Base-by-base conservation (phyloP, 2,329 filamentous ascomycete genomes). In the Septoria petroselini region DNA sequence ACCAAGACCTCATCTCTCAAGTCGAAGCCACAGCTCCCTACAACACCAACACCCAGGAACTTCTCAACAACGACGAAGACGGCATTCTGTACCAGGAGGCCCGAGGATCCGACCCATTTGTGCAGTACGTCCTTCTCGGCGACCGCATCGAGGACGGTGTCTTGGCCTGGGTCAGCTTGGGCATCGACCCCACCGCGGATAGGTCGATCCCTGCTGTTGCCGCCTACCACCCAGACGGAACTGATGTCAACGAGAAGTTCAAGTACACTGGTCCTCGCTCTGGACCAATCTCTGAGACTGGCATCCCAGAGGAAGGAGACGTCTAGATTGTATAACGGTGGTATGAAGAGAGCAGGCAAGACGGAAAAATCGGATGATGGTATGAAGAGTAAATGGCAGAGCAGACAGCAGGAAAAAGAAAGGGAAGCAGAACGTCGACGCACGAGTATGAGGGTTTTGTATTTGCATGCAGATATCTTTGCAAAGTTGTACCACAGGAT, bases 91-190 rank as follows among this genome's bases (percentile, higher is more conserved):
- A 72, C 60, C 74, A 77, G 62, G 73, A 73, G 41, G 73, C 71
- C 9, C 42, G 29, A 2, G 72, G 73, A 31, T 77, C 77, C 47
- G 78, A 82, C 58, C 82, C 81, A 0, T 72, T 83, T 60, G 68
- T 81, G 52, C 73, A 83, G 60, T 82, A 81, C 57, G 72, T 77
- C 9, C 70, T 76, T 11, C 71, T 84, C 1, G 80, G 80, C 6
- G 73, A 82, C 37, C 64, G 68, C 29, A 62, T 78, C 7, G 54
- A 65, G 3, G 76, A 80, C 41, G 79, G 79, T 29, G 59, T 81
- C 25, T 68, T 82, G 43, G 73, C 70, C 3, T 82, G 78, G 77
- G 73, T 81, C 51, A 70, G 71, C 2, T 67, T 80, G 34, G 78
- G 73, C 4, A 70, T 81, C 39, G 73, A 76, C 53, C 62, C 67